Percentiles rank a stretch among this genome's conserved stretches.
phyloP scores from a whole-genome alignment of 2,329 filamentous ascomycete genomes.

The Trichoderma citrinoviride region DNA sequence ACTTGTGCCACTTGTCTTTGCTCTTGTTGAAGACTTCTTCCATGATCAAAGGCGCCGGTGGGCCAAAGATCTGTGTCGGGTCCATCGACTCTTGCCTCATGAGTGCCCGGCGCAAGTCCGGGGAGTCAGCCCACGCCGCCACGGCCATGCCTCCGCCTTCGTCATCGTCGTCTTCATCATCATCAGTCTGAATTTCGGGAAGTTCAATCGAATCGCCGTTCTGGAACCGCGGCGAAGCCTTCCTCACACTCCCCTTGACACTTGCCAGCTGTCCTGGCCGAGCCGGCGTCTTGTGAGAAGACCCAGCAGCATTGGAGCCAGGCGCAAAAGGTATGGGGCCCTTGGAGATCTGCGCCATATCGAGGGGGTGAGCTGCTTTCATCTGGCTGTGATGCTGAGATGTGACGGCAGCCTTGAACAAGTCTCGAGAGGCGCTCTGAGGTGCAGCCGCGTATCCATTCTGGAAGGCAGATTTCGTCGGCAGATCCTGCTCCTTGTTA shows the following conservation, averaged over 20 bases:
- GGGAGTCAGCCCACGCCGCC: constrained; percentile 85
- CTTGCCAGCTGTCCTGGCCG: constrained; percentile 46
- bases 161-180: constrained; percentile 83
- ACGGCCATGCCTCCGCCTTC: constrained; percentile 53
- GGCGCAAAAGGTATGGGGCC: constrained; percentile 88
- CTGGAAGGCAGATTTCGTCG: constrained; percentile 58
- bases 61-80: constrained; percentile 82
- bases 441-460: constrained; percentile 61
- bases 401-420: constrained; percentile 66
- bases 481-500: constrained; percentile 53
- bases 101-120: constrained; percentile 73
- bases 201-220: constrained; percentile 89
- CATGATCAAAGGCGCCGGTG: constrained; percentile 84
- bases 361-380: constrained; percentile 67
- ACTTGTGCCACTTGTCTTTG: constrained; percentile 81
- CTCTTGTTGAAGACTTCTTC: constrained; percentile 94
- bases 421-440: constrained; percentile 50
- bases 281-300: constrained; percentile 68
- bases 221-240: constrained; percentile 79
- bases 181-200: constrained; percentile 93
- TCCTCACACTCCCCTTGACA: constrained; percentile 59
- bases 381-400: constrained; percentile 64
- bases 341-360: constrained; percentile 85
- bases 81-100: constrained; percentile 82
- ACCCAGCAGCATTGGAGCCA: constrained; percentile 54